Evolutionary conservation across 495 filamentous ascomycete genomes (phyloP), one percentile per base, ranked within the genome.

Genomic region (Daldinia decipiens): DNA sequence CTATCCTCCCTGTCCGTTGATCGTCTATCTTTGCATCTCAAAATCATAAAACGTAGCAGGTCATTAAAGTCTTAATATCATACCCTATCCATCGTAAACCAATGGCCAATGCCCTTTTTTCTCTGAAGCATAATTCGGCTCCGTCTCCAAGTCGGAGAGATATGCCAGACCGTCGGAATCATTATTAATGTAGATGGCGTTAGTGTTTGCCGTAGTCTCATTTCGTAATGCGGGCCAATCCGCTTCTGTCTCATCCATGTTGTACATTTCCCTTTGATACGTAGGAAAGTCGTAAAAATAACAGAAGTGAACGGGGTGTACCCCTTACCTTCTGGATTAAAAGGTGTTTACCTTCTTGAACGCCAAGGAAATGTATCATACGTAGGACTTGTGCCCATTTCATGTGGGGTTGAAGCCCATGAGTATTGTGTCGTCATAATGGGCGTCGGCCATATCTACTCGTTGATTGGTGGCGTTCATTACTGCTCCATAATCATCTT

Each of bases 401-500:
- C 21, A 24, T 24, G 2, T 24, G 21, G 21, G 21, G 21, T 24
- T 24, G 21, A 24, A 24, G 21, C 21, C 21, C 2, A 24, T 24
- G 21, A 24, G 21, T 24, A 24, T 24, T 24, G 21, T 24, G 21
- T 24, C 21, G 21, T 24, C 21, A 24, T 24, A 24, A 24, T 24
- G 21, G 21, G 21, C 21, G 21, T 2, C 21, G 21, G 21, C 21
- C 21, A 17, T 55, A 31, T 45, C n/a, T 51, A 7, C 19, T 21
- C 1, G 3, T n/a, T 34, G 15, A 1, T n/a, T 3, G 11, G 24
- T 55, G 24, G 15, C 50, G 50, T 34, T 24, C 21, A 55, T 55
- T 4, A 62, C 34, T 64, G 39, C 19, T 76, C 63, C 68, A 75
- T 78, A 68, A 84, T 80, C 67, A 85, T 80, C 36, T 82, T 82